Base-by-base conservation (phyloP, 108 stramenopile species). In the Nitzschia sp. region DNA sequence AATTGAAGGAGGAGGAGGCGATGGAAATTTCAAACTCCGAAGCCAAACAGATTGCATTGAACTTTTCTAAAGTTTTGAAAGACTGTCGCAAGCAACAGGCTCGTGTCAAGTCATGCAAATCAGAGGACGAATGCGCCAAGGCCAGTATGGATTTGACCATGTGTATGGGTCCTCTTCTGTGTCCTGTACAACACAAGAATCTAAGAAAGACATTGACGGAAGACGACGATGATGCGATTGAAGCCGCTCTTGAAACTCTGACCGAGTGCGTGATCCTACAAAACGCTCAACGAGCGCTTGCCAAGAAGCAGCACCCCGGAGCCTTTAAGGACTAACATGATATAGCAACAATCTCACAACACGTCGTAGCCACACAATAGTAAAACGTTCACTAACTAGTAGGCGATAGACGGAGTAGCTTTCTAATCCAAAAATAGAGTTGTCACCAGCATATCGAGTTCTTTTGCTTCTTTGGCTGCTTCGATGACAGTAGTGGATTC, bases 401-500 rank as follows among this genome's bases (percentile, higher is more conserved):
- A 16, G n/a, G 45, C 45, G 45, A 17, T 17, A n/a, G n/a, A n/a
- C n/a, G n/a, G n/a, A 31, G 25, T 30, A 58, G 29, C 33, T 26
- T 58, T 34, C 56, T 79, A 95, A 76, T 95, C 93, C 58, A 95
- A 76, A 72, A 79, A 95, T 53, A 97, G 66, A 16, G 88, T 83
- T 1, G 96, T 97, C 35, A 97, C 96, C 58, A 96, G 54, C 87
- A 91, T 93, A 34, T 96, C 83, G 73, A 92, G 66, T 64, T 86
- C 89, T 58, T 93, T 78, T 19, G 96, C 96, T 69, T 97, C 96
- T 62, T 81, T 76, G 1, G 85, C 75, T 21, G 94, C 92, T 69
- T 95, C 90, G 54, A 97, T 87, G 59, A 97, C 94, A 30, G 94
- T 97, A 17, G 63, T 85, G 45, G 85, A 86, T 69, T 96, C 95